A percentile compares a stretch with the other conserved stretches of the same genome.
phyloP scores from a whole-genome alignment of 139 green algal genomes.

The Dunaliella primolecta region DNA sequence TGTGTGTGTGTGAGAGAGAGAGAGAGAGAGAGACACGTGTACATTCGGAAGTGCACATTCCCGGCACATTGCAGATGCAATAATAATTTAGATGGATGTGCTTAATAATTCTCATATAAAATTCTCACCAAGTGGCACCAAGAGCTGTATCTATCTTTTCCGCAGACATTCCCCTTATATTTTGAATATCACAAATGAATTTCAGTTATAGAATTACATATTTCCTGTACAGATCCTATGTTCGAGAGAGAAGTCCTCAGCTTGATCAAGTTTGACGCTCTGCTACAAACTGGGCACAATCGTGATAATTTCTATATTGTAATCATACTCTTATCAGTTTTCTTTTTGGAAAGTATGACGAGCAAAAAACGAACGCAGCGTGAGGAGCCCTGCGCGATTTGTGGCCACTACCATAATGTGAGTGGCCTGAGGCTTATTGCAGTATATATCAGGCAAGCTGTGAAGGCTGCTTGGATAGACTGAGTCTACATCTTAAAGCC shows the following conservation, averaged over 20 bases:
- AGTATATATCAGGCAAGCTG: background rate
- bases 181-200: no score
- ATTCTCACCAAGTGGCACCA: no score
- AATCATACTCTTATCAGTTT: no score
- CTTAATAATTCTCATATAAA: background rate
- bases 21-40: background rate
- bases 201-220: no score
- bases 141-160: no score
- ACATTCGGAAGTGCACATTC: background rate
- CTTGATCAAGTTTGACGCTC: no score
- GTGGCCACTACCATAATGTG: conserved; percentile 88
- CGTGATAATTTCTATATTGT: no score
- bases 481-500: background rate
- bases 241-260: no score
- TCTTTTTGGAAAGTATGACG: background rate
- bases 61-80: background rate
- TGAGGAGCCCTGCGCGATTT: conserved; percentile 85
- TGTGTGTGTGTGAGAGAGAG: background rate
- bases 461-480: background rate
- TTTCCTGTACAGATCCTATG: no score
- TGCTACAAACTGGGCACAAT: no score
- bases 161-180: no score
- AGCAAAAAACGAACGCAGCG: background rate
- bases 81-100: background rate
- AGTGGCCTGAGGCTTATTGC: background rate